Evolutionary conservation across 2,329 filamentous ascomycete species (phyloP).

Genomic region (Fusarium sp.): DNA sequence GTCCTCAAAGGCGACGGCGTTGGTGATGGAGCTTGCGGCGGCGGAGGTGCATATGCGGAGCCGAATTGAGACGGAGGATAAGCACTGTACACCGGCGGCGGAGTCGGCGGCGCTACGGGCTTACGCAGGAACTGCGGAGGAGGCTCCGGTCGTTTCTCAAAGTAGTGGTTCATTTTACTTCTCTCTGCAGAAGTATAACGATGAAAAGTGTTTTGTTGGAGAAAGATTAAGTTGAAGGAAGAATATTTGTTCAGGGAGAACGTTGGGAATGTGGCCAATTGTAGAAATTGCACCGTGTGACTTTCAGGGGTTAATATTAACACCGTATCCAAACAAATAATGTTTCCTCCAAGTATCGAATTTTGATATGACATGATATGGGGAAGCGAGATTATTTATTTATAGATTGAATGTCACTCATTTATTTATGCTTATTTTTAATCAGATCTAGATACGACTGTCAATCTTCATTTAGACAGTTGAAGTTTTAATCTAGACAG

Average conservation of each 20-base stretch:
- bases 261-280: conserved; percentile 25
- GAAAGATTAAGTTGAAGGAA: neutral
- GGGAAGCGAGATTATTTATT: conserved; percentile 15
- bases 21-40: neutral
- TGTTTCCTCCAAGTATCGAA: neutral
- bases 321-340: conserved; percentile 30
- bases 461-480: neutral
- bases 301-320: conserved; percentile 16
- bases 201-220: too few relatives aligned
- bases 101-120: conserved; percentile 27
- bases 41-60: conserved; percentile 3
- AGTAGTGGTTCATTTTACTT: conserved; percentile 12
- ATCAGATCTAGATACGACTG: neutral
- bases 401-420: conserved; percentile 6
- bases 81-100: conserved; percentile 32
- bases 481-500: neutral
- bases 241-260: conserved; percentile 19
- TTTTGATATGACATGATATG: neutral
- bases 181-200: too few relatives aligned
- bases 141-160: conserved; percentile 29
- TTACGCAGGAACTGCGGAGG: conserved; percentile 23
- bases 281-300: conserved; percentile 42
- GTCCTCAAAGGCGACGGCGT: conserved; percentile 9
- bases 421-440: conserved; percentile 3
- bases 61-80: conserved; percentile 10